Base-by-base conservation (phyloP, 768 basidiomycete genomes). In the Mycena maculata region DNA sequence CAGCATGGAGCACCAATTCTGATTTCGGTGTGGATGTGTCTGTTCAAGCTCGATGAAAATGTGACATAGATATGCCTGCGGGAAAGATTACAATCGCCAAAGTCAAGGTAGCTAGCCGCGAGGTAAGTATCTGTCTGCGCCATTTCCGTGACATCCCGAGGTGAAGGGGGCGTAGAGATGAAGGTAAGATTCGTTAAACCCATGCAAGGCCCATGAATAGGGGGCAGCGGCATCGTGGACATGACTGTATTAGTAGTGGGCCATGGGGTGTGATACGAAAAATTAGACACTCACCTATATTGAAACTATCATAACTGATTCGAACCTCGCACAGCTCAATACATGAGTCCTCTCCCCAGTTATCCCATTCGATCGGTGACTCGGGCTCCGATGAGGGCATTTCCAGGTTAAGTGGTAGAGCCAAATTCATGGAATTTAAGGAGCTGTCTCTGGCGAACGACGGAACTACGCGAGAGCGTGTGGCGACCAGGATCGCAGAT, bases 281-380 rank as follows among this genome's bases (percentile, higher is more conserved):
- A 49, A 18, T 15, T 36, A 22, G 13, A 53, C 20, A 65, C 84
- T 66, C 78, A 89, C 88, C 77, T 64, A 86, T 81, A 8, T 68
- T 60, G 36, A 65, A 36, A 36, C 84, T 82, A 61, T 88, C 85
- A 57, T 85, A 86, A 36, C 79, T 76, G 18, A 92, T 72, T 30
- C 82, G 82, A 12, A 91, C 82, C 76, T 91, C 88, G 58, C 81
- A 87, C n/a, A 92, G 67, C 38, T 90, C 86, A 65, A 93, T 86
- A 3, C 75, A 81, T 9, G 80, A 77, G 57, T 91, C 89, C 73
- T 91, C 90, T 6, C 87, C 85, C 77, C 86, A 86, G 47, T 80
- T 76, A 52, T 90, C 89, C 85, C 86, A 84, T 42, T 82, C 78
- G n/a, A 75, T 67, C 12, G 71, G 63, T 9, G 74, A 64, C n/a